Conservation (phyloP, 2,329 filamentous ascomycete genomes). For the Cytospora leucostoma region DNA sequence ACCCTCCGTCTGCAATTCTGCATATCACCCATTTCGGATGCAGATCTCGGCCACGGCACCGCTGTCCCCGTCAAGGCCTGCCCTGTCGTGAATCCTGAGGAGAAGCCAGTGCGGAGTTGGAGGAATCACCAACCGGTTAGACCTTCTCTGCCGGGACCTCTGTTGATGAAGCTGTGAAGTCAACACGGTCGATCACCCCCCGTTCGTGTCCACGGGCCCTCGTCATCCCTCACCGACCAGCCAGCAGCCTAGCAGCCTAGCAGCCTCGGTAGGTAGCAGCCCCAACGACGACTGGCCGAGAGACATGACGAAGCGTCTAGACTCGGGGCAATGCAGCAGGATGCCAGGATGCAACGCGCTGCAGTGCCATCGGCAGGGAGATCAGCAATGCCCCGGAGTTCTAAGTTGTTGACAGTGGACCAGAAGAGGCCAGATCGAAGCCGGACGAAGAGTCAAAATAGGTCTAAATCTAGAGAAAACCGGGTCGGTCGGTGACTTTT, state of each 20-base stretch:
- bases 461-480: conserved; percentile 2
- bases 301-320: too few species aligned
- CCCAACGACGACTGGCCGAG: too few species aligned
- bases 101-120: not conserved
- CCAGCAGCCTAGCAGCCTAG: too few species aligned
- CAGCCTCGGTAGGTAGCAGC: too few species aligned
- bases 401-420: not conserved
- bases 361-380: not conserved
- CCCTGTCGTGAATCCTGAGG: not conserved
- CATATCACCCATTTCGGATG: not conserved
- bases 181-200: not conserved
- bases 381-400: not conserved
- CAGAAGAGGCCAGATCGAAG: not conserved
- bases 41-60: conserved; percentile 5
- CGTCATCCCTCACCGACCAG: too few species aligned
- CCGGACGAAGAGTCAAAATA: not conserved
- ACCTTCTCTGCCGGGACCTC: not conserved
- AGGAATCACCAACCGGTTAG: not conserved
- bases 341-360: not conserved
- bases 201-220: too few species aligned
- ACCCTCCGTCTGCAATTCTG: not conserved
- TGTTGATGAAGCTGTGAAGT: not conserved
- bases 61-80: conserved; percentile 3
- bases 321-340: not conserved
- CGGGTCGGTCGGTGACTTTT: conserved; percentile 5